Base-by-base conservation (phyloP, 2,329 filamentous ascomycete genomes). In the Zalaria sp. region DNA sequence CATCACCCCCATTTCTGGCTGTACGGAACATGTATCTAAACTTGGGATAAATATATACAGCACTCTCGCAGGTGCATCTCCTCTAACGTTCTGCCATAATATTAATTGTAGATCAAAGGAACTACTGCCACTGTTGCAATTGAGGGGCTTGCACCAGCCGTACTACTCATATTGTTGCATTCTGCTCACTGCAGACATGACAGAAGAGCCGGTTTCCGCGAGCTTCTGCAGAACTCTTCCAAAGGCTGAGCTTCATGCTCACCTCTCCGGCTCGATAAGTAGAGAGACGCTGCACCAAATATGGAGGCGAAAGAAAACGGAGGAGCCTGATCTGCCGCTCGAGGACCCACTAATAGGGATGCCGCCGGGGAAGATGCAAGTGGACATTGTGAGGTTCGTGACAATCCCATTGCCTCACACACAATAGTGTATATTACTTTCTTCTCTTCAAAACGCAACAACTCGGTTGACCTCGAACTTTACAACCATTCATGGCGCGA, bases 191-290 rank as follows among this genome's bases (percentile, higher is more conserved):
- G 18, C 18, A 18, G 18, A 18, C 18, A 18, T 18, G 18, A 18
- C 18, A 18, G 18, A 2, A 18, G 18, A 18, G 18, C 18, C 18
- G 18, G 18, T 18, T 18, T 18, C 18, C 18, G 18, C 18, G 38
- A 34, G 38, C 34, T 66, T 65, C 44, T 49, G 57, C 35, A 50
- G 44, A 47, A 43, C 51, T 2, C 52, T 68, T 38, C 64, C 64
- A n/a, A 67, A 68, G 49, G 56, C 62, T 38, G 64, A 68, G 79
- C 72, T 89, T 41, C 84, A 91, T 53, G 83, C 84, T 47, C 83
- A 91, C 60, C 69, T 91, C 36, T 83, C 77, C 34, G 83, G 84
- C 41, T 86, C 81, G 58, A 84, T 91, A 57, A 81, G 75, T 54
- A 75, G 80, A 28, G 64, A 75, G 52, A 79, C 75, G 46, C 73